Conservation (phyloP, 495 filamentous ascomycete genomes). For the Aspergillus ostianus region DNA sequence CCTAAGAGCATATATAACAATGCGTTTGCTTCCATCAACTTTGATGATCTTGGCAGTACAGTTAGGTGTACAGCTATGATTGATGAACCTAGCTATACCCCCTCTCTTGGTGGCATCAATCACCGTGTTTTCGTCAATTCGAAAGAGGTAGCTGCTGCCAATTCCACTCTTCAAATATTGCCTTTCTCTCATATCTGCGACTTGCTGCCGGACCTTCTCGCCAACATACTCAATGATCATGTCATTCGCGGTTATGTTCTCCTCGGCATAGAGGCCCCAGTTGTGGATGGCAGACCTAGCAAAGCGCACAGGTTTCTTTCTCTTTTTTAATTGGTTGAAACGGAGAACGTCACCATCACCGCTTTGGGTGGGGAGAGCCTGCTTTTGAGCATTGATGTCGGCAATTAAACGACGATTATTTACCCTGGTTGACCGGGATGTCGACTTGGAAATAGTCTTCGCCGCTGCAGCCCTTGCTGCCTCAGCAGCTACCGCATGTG, state of each 20-base stretch:
- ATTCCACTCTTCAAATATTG: conserved; percentile 95
- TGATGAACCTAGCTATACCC: conserved; percentile 97
- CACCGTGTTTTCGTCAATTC: conserved; percentile 96
- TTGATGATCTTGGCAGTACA: conserved; percentile 99
- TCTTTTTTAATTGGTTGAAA: conserved; percentile 99
- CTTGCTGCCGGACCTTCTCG: conserved; percentile 93
- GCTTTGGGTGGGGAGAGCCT: conserved; percentile 62
- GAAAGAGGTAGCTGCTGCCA: conserved; percentile 95
- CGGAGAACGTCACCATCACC: conserved; percentile 85
- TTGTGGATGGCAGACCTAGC: conserved; percentile 97
- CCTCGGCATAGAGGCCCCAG: conserved; percentile 96
- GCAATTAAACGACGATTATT: conserved; percentile 92
- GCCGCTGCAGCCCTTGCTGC: conserved; percentile 74
- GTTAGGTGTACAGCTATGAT: conserved; percentile 96
- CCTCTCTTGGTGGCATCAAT: conserved; percentile 98
- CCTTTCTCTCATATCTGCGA: conserved; percentile 89
- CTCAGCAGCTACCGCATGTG: conserved; percentile 61
- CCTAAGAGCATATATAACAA: conserved; percentile 95
- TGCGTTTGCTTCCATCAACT: conserved; percentile 97
- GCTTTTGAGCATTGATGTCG: conserved; percentile 91
- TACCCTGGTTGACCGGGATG: conserved; percentile 84
- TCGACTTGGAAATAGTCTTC: conserved; percentile 72
- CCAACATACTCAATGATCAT: conserved; percentile 99
- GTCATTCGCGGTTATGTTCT: conserved; percentile 94
- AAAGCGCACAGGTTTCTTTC: conserved; percentile 98